Conservation (phyloP, 2,329 filamentous ascomycete species). For the Botrytis sinoallii region DNA sequence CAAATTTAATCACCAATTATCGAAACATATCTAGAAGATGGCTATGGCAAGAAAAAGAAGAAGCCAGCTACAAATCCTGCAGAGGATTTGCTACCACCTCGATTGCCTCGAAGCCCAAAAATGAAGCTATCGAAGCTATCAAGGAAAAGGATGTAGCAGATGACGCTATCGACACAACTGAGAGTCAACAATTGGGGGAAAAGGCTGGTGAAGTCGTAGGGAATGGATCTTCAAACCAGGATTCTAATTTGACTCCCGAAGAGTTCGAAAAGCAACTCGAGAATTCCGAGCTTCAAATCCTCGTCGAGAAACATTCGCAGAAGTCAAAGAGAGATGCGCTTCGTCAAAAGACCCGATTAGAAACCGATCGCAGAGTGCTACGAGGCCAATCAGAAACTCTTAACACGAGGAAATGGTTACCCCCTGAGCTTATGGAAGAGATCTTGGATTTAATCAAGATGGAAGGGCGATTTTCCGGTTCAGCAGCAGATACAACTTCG, state of each 20-base stretch:
- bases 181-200: constrained; percentile 16
- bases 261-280: constrained; percentile 88
- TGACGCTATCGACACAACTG: constrained; percentile 20
- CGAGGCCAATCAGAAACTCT: constrained; percentile 73
- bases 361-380: constrained; percentile 81
- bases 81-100: constrained; percentile 94
- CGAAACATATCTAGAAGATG: constrained; percentile 47
- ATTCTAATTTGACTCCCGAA: constrained; percentile 66
- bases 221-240: constrained; percentile 24
- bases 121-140: constrained; percentile 49
- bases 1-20: constrained; percentile 7
- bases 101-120: constrained; percentile 75
- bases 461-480: constrained; percentile 55
- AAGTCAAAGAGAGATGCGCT: constrained; percentile 77
- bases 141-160: constrained; percentile 28
- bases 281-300: constrained; percentile 80
- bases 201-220: constrained; percentile 17
- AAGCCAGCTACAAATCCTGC: constrained; percentile 85
- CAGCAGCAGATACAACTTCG: constrained; percentile 35
- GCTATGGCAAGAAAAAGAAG: constrained; percentile 75
- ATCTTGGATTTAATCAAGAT: constrained; percentile 70
- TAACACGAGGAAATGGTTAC: constrained; percentile 74
- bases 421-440: constrained; percentile 72
- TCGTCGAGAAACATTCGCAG: constrained; percentile 78
- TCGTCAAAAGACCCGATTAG: constrained; percentile 72